Evolutionary conservation across 768 basidiomycete genomes (phyloP), one percentile per base, ranked within the genome.

Genomic region (Xerocomellus amylosporus): DNA sequence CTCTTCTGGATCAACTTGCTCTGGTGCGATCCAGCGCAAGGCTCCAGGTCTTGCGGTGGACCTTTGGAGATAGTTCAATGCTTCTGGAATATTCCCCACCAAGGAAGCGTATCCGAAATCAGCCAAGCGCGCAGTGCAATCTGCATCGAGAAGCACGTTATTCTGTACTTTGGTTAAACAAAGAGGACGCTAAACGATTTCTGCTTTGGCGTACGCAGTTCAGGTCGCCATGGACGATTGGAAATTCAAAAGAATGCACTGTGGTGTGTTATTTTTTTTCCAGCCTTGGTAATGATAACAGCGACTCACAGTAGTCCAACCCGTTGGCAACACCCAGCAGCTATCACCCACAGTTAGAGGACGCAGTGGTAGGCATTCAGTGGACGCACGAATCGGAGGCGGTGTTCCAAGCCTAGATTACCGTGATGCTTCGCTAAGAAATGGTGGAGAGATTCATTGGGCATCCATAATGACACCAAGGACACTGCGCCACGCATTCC

Each of bases 91-190:
- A 8, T 47, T 55, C 2, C 54, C 60, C 8, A 53, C 37, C 13
- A 63, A 10, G 0, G 77, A 76, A 20, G 71, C 68, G 40, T 62
- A 53, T 1, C 79, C 79, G 42, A 80, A 80, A 51, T 80, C 79
- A 30, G 73, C 71, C 6, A 80, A 58, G 12, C 71, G 69, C 0
- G 73, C 77, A 22, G 68, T 71, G 22, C 70, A 58, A 7, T 58
- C 38, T n/a, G 26, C 41, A 2, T 58, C 56, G 4, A 65, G 14
- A 14, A 65, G 48, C 1, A 65, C 46, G 1, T 67, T 63, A 3
- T 53, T 65, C 63, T 67, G 22, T 44, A 28, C 12, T 9, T 4
- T 14, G 1, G 4, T 53, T 19, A 49, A 41, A 9, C 7, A 37
- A 30, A 13, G 2, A 28, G 5, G 33, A 15, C 13, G 10, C 10